Conservation (phyloP, 352 stramenopile species). For the Globisporangium cederbergense region DNA sequence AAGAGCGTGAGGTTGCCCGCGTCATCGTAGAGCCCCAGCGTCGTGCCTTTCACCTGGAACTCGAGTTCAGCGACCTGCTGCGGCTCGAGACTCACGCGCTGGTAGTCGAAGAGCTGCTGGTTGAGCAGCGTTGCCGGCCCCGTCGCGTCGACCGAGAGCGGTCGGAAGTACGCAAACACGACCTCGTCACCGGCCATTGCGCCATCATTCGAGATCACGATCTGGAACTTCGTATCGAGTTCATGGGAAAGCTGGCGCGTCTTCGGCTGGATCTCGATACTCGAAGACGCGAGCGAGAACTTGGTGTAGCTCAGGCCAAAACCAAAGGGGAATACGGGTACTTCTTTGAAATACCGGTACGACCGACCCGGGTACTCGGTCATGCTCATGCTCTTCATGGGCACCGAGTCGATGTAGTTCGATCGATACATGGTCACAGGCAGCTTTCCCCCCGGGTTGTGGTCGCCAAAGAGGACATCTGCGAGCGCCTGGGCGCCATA, state of each 20-base stretch:
- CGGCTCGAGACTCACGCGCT: conserved; percentile 45
- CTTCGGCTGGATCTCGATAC: background rate
- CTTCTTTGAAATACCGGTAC: conserved; percentile 91
- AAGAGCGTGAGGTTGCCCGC: conserved; percentile 48
- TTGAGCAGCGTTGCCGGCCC: conserved; percentile 62
- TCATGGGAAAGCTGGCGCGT: conserved; percentile 28
- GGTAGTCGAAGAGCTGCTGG: conserved; percentile 72
- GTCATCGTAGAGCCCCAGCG: conserved; percentile 56
- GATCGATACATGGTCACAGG: conserved; percentile 87
- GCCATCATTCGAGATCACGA: conserved; percentile 62
- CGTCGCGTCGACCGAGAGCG: conserved; percentile 50
- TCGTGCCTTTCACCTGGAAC: conserved; percentile 43
- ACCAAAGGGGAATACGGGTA: conserved; percentile 88
- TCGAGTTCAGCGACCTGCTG: conserved; percentile 32
- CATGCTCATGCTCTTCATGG: conserved; percentile 91
- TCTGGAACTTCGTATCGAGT: conserved; percentile 39
- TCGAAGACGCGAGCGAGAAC: conserved; percentile 43
- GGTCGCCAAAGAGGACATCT: conserved; percentile 80
- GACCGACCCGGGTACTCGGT: conserved; percentile 83
- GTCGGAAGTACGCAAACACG: conserved; percentile 77
- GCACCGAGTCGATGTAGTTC: conserved; percentile 64
- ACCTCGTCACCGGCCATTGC: conserved; percentile 57
- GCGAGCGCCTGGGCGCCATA: conserved; percentile 75
- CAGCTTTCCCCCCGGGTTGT: conserved; percentile 78
- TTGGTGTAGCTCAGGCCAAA: conserved; percentile 89